A percentile compares a stretch with the other conserved stretches of the same genome.
These are phyloP conservation scores for Cladophialophora chaetospira DNA, from an alignment of 2,329 filamentous ascomycete species.

Conservation along the genomic window DNA sequence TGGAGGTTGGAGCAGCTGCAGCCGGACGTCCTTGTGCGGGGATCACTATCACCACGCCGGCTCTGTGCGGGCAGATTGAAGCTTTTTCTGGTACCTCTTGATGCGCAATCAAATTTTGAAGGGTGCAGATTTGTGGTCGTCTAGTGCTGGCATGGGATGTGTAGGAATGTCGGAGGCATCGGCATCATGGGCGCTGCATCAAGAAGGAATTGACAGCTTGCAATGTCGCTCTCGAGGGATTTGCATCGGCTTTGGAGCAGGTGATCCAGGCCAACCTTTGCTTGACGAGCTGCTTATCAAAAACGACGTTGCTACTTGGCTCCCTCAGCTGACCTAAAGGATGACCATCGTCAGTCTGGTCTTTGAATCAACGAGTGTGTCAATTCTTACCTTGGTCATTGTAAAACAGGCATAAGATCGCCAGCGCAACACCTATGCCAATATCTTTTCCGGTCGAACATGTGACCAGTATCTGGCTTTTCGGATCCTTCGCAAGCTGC, in stretches of 20 bases:
- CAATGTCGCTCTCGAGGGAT: slow-evolving; percentile 80
- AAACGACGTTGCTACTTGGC: slow-evolving; percentile 30
- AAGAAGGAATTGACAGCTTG: slow-evolving; percentile 91
- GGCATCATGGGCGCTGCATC: slow-evolving; percentile 57
- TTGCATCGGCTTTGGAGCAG: slow-evolving; percentile 73
- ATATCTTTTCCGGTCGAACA: slow-evolving; percentile 80
- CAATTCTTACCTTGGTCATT: slow-evolving; percentile 61
- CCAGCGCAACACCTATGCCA: slow-evolving; percentile 74
- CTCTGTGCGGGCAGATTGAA: too few relatives aligned
- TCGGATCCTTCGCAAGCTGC: slow-evolving; percentile 37
- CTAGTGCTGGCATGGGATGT: background rate
- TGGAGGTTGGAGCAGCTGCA: too few relatives aligned
- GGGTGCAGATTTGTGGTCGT: too few relatives aligned
- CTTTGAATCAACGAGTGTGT: background rate
- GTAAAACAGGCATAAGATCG: slow-evolving; percentile 73
- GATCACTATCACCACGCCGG: too few relatives aligned
- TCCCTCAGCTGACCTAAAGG: slow-evolving; percentile 15
- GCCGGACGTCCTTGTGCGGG: too few relatives aligned
- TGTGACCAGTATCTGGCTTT: slow-evolving; percentile 57
- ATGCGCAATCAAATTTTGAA: too few relatives aligned
- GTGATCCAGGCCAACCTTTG: slow-evolving; percentile 80
- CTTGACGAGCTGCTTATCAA: slow-evolving; percentile 77
- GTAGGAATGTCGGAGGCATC: background rate
- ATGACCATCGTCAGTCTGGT: slow-evolving; percentile 7
- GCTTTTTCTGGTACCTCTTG: too few relatives aligned